Evolutionary conservation across 768 basidiomycete species (phyloP).

Genomic region (Leccinum rimulosum): DNA sequence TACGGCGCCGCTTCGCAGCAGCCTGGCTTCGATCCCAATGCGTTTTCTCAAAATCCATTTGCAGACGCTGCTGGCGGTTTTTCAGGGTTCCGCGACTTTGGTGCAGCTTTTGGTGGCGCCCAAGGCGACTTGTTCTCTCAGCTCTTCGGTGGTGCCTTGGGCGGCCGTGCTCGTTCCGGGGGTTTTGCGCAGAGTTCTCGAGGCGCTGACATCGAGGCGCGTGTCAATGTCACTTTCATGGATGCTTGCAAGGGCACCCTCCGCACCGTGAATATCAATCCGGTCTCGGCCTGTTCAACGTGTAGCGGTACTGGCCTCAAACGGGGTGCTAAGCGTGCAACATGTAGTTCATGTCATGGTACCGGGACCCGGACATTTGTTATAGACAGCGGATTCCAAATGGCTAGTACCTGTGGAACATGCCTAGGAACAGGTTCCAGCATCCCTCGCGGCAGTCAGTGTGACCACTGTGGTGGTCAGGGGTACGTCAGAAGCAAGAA

Average conservation of each 20-base stretch:
- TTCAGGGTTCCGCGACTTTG: conserved; percentile 71
- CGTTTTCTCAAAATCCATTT: conserved; percentile 60
- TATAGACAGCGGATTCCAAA: conserved; percentile 92
- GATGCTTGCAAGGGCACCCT: conserved; percentile 92
- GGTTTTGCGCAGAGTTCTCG: conserved; percentile 45
- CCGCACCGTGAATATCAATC: conserved; percentile 71
- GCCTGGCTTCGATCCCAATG: conserved; percentile 90
- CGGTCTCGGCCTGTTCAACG: conserved; percentile 78
- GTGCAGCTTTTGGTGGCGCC: conserved; percentile 51
- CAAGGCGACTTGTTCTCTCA: conserved; percentile 79
- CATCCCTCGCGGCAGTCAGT: conserved; percentile 76
- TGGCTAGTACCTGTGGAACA: conserved; percentile 85
- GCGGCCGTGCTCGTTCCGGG: conserved; percentile 43
- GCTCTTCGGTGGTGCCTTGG: conserved; percentile 71
- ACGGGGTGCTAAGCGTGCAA: conserved; percentile 75
- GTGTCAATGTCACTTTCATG: conserved; percentile 76
- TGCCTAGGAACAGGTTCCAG: conserved; percentile 82
- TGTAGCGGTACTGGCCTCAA: conserved; percentile 89
- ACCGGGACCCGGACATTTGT: conserved; percentile 87
- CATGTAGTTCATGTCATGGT: conserved; percentile 81
- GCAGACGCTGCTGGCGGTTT: conserved; percentile 56
- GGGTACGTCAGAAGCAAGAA: conserved; percentile 85
- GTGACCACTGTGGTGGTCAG: conserved; percentile 77
- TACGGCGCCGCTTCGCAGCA: conserved; percentile 93
- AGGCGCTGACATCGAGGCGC: conserved; percentile 82